Evolutionary conservation across 1,284 basidiomycete species (phyloP), one percentile per base, ranked within the genome.

Genomic region (Apiotrichum laibachii): DNA sequence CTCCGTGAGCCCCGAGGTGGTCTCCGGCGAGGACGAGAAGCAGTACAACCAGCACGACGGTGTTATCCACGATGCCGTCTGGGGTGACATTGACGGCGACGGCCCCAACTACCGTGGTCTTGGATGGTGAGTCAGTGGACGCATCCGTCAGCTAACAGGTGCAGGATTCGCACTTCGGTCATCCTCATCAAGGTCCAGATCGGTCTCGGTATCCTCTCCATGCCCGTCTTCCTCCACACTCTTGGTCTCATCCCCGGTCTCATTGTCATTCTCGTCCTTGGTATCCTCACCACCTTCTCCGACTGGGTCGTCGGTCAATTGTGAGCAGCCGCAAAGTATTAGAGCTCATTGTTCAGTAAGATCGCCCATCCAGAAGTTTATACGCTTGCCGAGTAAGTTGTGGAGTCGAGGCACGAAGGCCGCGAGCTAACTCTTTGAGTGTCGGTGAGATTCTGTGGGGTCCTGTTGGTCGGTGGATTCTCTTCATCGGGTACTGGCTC

Each of bases 91-190:
- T 22, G 67, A 65, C 22, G 72, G 67, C 43, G 57, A 62, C 33
- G 71, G 69, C n/a, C 72, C 74, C 8, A 73, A 75, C 51, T 76
- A 76, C 57, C 62, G 69, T 45, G 71, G 67, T 44, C 60, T 73
- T 3, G 68, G 70, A 34, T 73, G 72, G 74, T 59, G 43, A 39
- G 53, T 51, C n/a, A 31, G 7, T 26, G 26, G 13, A 19, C 3
- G 22, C 19, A 39, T 9, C 35, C 7, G 26, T 22, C 21, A n/a
- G 26, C 26, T 22, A 34, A 46, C 49, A 33, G 49, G 21, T 9
- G 11, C 46, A 72, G 72, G 72, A 59, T 71, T 22, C 56, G 68
- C 37, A 70, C 72, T 13, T 52, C 59, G 16, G 66, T 74, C 10
- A 53, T 77, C 42, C 62, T 70, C 60, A 59, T 69, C 51, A 75